These are phyloP conservation scores for Sporothrix curviconia DNA, from an alignment of 2,329 filamentous ascomycete species.

Conservation along the genomic window DNA sequence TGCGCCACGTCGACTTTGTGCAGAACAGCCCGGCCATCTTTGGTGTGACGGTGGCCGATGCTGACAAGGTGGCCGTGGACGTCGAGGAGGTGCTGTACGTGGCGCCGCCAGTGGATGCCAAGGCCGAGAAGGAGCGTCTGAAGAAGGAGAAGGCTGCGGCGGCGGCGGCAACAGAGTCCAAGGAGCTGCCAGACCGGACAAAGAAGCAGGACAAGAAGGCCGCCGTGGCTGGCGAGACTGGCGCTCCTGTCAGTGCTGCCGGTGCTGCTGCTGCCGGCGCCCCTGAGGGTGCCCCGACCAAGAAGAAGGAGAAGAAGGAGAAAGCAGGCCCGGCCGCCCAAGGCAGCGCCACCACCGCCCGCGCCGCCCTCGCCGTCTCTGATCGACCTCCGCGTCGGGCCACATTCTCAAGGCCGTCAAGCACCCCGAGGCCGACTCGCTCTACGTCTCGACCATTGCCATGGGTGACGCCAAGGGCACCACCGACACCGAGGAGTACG, in stretches of 20 bases:
- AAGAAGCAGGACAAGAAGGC: slow-evolving; percentile 48
- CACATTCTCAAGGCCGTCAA: slow-evolving; percentile 95
- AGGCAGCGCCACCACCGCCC: slow-evolving; percentile 61
- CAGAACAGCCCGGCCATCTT: slow-evolving; percentile 77
- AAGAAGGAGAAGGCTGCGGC: slow-evolving; percentile 93
- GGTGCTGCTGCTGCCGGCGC: slow-evolving; percentile 29
- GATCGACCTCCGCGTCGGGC: slow-evolving; percentile 91
- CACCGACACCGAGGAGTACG: slow-evolving; percentile 85
- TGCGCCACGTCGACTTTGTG: slow-evolving; percentile 88
- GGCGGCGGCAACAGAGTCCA: slow-evolving; percentile 39
- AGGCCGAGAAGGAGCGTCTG: slow-evolving; percentile 91
- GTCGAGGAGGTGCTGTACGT: slow-evolving; percentile 75
- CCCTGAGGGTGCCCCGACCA: slow-evolving; percentile 22
- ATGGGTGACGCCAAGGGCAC: slow-evolving; percentile 81
- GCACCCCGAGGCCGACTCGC: slow-evolving; percentile 92
- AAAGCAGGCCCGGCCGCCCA: slow-evolving; percentile 60
- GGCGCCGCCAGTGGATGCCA: slow-evolving; percentile 81
- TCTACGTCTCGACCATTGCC: slow-evolving; percentile 92
- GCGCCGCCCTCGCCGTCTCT: slow-evolving; percentile 75
- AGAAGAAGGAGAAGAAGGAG: slow-evolving; percentile 84
- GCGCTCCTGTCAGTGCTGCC: slow-evolving; percentile 24
- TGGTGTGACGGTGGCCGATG: slow-evolving; percentile 60
- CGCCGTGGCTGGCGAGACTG: slow-evolving; percentile 25
- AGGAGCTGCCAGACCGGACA: slow-evolving; percentile 52
- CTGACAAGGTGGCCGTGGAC: slow-evolving; percentile 73